A percentile compares a stretch with the other conserved stretches of the same genome.
These are phyloP conservation scores for Scenedesmus sp. DNA, from an alignment of 163 green algal species.

Conservation along the genomic window DNA sequence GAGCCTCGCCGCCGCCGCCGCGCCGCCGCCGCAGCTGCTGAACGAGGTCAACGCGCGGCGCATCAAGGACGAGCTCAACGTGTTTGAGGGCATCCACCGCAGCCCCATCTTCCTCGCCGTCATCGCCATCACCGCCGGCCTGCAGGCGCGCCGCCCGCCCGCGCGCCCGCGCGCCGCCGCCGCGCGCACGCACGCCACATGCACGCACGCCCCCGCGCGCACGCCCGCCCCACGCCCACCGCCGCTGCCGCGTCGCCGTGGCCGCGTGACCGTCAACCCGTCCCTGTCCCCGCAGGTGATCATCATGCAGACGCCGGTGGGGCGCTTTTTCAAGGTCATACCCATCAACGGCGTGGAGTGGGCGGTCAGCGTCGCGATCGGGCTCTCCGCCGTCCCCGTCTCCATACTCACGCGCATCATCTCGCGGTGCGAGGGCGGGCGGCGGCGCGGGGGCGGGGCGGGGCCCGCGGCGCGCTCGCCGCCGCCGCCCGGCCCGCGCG, in stretches of 20 bases:
- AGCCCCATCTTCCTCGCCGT: slow-evolving; percentile 86
- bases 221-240: no score
- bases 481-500: no score
- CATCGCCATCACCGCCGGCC: slow-evolving; percentile 75
- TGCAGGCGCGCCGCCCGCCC: slow-evolving; percentile 57
- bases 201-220: no score
- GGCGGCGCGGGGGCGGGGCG: no score
- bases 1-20: no score
- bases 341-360: slow-evolving; percentile 60
- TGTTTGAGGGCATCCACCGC: slow-evolving; percentile 81
- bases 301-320: slow-evolving; percentile 67
- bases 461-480: no score
- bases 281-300: no score
- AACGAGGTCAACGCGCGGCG: slow-evolving; percentile 94
- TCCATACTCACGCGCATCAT: slow-evolving; percentile 47
- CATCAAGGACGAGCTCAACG: slow-evolving; percentile 91
- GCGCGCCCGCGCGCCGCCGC: no score
- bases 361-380: slow-evolving; percentile 56
- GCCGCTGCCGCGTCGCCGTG: no score
- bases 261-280: no score
- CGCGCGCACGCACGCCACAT: no score
- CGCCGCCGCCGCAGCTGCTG: slow-evolving; percentile 89
- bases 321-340: slow-evolving; percentile 65
- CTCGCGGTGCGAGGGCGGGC: slow-evolving; percentile 9
- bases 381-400: slow-evolving; percentile 48